Percentiles rank a stretch among this genome's conserved stretches.
These are phyloP conservation scores for Suhomyces kunorum DNA, from an alignment of 1,139 yeast species.

Conservation along the genomic window DNA sequence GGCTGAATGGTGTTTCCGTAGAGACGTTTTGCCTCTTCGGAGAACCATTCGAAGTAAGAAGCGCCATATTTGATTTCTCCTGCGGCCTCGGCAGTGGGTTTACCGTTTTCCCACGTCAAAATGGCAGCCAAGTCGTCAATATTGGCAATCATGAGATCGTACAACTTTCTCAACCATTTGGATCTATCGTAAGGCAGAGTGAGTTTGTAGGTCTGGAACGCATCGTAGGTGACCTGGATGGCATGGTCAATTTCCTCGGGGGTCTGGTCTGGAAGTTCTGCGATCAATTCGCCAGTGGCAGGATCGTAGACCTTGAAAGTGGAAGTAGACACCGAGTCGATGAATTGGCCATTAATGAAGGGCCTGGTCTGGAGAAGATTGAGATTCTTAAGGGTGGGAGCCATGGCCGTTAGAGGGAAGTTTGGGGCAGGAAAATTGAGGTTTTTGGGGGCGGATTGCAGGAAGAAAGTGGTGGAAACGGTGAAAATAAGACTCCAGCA, in stretches of 20 bases:
- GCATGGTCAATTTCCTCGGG: slow-evolving; percentile 59
- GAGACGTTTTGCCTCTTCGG: slow-evolving; percentile 45
- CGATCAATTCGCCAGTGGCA: slow-evolving; percentile 62
- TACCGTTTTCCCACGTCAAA: slow-evolving; percentile 48
- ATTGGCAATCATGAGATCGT: slow-evolving; percentile 42
- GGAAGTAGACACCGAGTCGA: slow-evolving; percentile 47
- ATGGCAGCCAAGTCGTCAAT: slow-evolving; percentile 45
- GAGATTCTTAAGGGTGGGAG: slow-evolving; percentile 48
- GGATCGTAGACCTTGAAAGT: slow-evolving; percentile 75
- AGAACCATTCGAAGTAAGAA: slow-evolving; percentile 48
- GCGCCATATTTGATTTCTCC: slow-evolving; percentile 49
- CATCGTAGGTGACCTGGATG: slow-evolving; percentile 58
- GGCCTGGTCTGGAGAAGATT: slow-evolving; percentile 59
- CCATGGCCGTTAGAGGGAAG: slow-evolving; percentile 18
- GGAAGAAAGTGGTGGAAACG: too few relatives aligned
- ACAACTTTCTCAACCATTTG: slow-evolving; percentile 55
- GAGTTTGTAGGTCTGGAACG: slow-evolving; percentile 60
- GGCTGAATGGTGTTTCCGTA: slow-evolving; percentile 48
- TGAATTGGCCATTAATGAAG: slow-evolving; percentile 74
- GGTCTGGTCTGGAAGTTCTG: slow-evolving; percentile 58
- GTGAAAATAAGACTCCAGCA: too few relatives aligned
- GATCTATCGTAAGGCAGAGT: slow-evolving; percentile 69
- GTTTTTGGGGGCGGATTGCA: background rate
- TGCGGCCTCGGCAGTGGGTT: slow-evolving; percentile 40
- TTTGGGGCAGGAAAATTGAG: too few relatives aligned